phyloP scores from a whole-genome alignment of 2,329 filamentous ascomycete species.

The Aspergillus fumigatiaffinis region DNA sequence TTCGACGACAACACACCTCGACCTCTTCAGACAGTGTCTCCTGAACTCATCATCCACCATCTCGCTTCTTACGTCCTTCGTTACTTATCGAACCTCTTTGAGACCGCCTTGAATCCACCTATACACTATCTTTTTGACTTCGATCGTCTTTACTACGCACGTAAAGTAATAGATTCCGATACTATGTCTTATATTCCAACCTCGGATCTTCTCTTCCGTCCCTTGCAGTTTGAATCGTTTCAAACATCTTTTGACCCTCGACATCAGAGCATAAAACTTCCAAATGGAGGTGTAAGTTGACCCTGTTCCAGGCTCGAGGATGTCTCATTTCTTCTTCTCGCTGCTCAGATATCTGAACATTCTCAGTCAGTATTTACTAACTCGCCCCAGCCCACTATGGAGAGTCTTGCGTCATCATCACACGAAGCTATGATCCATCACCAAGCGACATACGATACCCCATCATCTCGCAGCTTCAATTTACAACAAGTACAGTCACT shows the following conservation, averaged over 20 bases:
- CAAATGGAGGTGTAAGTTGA: not conserved
- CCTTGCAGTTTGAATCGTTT: not conserved
- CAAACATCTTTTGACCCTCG: not conserved
- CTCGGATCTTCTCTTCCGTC: not conserved
- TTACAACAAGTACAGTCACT: not conserved
- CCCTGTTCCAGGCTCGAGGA: not conserved
- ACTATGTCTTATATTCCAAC: not conserved
- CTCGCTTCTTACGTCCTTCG: not conserved
- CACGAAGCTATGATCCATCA: not conserved
- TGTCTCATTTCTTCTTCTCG: not conserved
- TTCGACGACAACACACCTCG: not conserved
- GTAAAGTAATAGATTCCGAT: not conserved
- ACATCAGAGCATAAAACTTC: not conserved
- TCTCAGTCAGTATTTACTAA: not conserved
- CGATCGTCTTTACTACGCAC: not conserved
- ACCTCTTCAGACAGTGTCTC: not conserved
- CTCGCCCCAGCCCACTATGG: not conserved
- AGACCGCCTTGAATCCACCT: not conserved
- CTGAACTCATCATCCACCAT: not conserved
- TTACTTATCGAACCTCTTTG: not conserved
- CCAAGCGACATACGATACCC: not conserved
- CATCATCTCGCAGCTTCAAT: not conserved
- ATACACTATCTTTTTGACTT: not conserved
- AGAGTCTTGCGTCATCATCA: not conserved
- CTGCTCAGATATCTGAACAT: not conserved